phyloP scores from a whole-genome alignment of 1,284 basidiomycete genomes.

The Ceraceosorus guamensis region DNA sequence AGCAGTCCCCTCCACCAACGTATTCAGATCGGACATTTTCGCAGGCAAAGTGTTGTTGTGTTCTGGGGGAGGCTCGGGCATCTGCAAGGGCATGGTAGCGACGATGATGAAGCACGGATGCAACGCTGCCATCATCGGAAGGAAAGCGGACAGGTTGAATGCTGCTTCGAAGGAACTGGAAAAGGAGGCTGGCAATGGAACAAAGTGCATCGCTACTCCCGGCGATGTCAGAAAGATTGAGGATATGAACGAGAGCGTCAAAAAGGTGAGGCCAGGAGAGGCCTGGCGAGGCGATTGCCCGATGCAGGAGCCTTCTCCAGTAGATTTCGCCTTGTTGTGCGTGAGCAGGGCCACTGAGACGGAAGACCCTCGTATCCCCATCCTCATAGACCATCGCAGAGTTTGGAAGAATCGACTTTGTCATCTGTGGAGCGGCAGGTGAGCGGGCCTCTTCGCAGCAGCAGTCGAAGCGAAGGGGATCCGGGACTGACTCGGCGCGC shows the following conservation, averaged over 20 bases:
- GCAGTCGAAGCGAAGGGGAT: too few species aligned
- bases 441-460: too few species aligned
- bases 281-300: background rate
- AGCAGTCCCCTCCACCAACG: slow-evolving; percentile 4
- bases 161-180: slow-evolving; percentile 67
- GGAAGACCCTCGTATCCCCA: background rate
- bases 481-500: too few species aligned
- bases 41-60: slow-evolving; percentile 86
- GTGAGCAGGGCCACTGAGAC: too few species aligned
- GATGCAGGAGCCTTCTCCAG: background rate
- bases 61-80: slow-evolving; percentile 62
- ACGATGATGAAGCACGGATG: slow-evolving; percentile 73
- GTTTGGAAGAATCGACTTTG: slow-evolving; percentile 87
- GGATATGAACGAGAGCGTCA: slow-evolving; percentile 67
- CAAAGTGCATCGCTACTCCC: slow-evolving; percentile 63
- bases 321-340: too few species aligned
- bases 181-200: slow-evolving; percentile 57
- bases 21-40: slow-evolving; percentile 9
- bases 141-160: slow-evolving; percentile 74
- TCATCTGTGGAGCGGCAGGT: slow-evolving; percentile 67
- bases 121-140: slow-evolving; percentile 70
- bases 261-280: slow-evolving; percentile 38
- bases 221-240: slow-evolving; percentile 77
- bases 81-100: slow-evolving; percentile 75
- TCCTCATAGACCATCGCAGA: slow-evolving; percentile 58